These are phyloP conservation scores for Didymella glomerata DNA, from an alignment of 2,329 filamentous ascomycete species.

Conservation along the genomic window DNA sequence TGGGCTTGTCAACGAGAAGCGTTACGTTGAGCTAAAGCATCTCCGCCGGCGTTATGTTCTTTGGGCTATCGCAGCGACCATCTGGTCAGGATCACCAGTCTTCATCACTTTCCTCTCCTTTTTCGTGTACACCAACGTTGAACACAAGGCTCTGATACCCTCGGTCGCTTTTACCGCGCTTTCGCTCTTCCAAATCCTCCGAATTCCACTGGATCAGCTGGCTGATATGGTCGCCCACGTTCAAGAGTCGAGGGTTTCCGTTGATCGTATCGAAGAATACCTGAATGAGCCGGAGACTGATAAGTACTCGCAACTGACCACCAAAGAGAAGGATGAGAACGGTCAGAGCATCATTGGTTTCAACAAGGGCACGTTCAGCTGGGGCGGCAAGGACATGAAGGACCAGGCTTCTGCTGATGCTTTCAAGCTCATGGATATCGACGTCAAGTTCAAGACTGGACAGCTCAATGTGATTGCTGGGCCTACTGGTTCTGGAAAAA, in stretches of 20 bases:
- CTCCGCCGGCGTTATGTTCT: slow-evolving; percentile 85
- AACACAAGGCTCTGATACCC: slow-evolving; percentile 87
- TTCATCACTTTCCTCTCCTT: slow-evolving; percentile 97
- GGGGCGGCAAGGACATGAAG: slow-evolving; percentile 70
- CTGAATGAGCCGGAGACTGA: slow-evolving; percentile 93
- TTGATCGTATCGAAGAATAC: slow-evolving; percentile 96
- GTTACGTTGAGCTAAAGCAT: slow-evolving; percentile 77
- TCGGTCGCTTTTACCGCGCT: slow-evolving; percentile 96
- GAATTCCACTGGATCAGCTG: slow-evolving; percentile 91
- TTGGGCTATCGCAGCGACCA: slow-evolving; percentile 89
- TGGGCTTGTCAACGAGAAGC: slow-evolving; percentile 86
- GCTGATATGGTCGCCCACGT: slow-evolving; percentile 99
- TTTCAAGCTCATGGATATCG: slow-evolving; percentile 80
- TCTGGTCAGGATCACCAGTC: slow-evolving; percentile 96
- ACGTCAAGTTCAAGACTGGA: slow-evolving; percentile 83
- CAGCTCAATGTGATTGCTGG: slow-evolving; percentile 93
- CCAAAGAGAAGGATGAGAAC: slow-evolving; percentile 72
- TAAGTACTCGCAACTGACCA: slow-evolving; percentile 85
- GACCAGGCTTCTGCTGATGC: slow-evolving; percentile 69
- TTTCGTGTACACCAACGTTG: slow-evolving; percentile 87
- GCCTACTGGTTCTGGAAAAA: slow-evolving; percentile 94
- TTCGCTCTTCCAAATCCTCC: slow-evolving; percentile 91
- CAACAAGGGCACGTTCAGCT: slow-evolving; percentile 83
- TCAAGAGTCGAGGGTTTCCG: slow-evolving; percentile 94
- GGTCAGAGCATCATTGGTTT: slow-evolving; percentile 83